A percentile compares a stretch with the other conserved stretches of the same genome.
These are phyloP conservation scores for Cryptosporidium sp. DNA, from an alignment of 169 alveolate species.

Conservation along the genomic window DNA sequence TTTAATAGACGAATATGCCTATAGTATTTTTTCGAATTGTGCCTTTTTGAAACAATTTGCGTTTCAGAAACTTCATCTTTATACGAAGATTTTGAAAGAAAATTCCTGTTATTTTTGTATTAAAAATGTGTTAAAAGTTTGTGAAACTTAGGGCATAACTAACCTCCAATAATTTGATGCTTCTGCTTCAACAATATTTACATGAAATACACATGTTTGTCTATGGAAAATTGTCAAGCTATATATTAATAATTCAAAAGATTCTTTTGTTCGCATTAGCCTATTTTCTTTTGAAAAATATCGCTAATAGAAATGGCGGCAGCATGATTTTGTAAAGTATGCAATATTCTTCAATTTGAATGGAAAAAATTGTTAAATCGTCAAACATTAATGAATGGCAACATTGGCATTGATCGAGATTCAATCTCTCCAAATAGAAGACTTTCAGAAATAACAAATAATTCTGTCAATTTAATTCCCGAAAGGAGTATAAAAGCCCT, in stretches of 20 bases:
- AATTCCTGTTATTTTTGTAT: conserved; percentile 7
- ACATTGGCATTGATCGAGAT: conserved; percentile 3
- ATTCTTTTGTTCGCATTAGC: conserved; percentile 28
- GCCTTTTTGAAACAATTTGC: not conserved
- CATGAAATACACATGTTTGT: conserved; percentile 67
- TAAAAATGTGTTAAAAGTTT: not conserved
- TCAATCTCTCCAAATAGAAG: conserved; percentile 14
- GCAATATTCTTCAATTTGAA: not conserved
- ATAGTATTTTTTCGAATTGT: conserved; percentile 23
- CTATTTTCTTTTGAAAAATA: not conserved
- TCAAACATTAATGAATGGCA: not conserved
- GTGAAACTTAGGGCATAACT: not conserved
- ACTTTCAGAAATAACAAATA: not conserved
- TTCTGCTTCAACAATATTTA: conserved; percentile 51
- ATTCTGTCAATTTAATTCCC: conserved; percentile 41
- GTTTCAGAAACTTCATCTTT: conserved; percentile 14
- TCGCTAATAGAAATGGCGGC: conserved; percentile 1
- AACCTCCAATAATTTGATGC: conserved; percentile 64
- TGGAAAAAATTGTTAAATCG: not conserved
- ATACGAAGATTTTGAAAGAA: conserved; percentile 39
- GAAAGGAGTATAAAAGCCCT: conserved; percentile 1
- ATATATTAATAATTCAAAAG: conserved; percentile 27
- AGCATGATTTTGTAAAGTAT: not conserved
- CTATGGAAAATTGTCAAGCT: conserved; percentile 69
- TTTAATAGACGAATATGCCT: conserved; percentile 58